A percentile compares a stretch with the other conserved stretches of the same genome.
Conservation (phyloP, 768 basidiomycete species). For the Rhizopogon salebrosus region DNA sequence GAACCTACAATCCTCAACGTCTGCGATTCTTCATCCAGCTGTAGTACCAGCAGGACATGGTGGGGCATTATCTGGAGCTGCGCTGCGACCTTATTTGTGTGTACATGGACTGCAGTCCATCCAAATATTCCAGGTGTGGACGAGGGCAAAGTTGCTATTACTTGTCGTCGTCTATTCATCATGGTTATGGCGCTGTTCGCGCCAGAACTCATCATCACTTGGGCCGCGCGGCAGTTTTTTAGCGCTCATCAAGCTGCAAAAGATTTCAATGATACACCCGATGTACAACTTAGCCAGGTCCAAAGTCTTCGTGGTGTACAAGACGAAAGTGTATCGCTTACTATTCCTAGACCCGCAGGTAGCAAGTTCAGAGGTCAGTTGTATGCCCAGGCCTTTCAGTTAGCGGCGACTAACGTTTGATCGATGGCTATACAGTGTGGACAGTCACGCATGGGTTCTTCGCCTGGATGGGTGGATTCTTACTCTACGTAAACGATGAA, state of each 20-base stretch:
- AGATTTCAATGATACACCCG: not conserved
- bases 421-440: not conserved
- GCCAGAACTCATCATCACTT: too few relatives aligned
- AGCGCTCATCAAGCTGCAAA: conserved; percentile 6
- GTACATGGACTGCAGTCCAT: too few relatives aligned
- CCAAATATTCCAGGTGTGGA: conserved; percentile 14
- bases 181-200: conserved; percentile 19
- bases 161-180: conserved; percentile 6
- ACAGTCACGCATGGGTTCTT: too few relatives aligned
- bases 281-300: not conserved
- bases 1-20: not conserved
- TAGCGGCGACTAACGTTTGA: not conserved
- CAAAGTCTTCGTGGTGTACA: too few relatives aligned
- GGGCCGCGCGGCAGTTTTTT: conserved; percentile 17
- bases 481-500: too few relatives aligned
- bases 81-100: conserved; percentile 22
- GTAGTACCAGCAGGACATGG: conserved; percentile 5
- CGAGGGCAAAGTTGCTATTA: not conserved
- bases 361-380: too few relatives aligned
- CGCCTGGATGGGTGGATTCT: too few relatives aligned
- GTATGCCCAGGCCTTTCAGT: not conserved
- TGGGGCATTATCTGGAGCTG: conserved; percentile 22
- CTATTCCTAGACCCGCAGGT: too few relatives aligned
- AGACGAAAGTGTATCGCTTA: too few relatives aligned
- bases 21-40: not conserved